Conservation (phyloP, 2,329 filamentous ascomycete genomes). For the Xylaria sp. region DNA sequence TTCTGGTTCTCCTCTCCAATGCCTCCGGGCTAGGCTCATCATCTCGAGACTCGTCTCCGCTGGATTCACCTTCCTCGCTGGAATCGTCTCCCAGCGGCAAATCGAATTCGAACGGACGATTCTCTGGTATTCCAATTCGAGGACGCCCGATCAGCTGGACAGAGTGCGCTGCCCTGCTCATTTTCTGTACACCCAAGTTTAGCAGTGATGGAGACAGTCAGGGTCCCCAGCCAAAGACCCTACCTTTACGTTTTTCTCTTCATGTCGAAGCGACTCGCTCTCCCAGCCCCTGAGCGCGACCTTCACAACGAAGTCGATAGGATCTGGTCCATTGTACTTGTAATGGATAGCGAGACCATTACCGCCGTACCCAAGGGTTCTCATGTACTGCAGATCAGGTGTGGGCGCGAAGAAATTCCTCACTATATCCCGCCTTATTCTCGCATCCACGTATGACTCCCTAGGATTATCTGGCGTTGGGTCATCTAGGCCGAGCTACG, state of each 20-base stretch:
- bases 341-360: constrained; percentile 15
- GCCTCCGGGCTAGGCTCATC: neutral
- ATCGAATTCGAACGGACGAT: neutral
- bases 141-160: constrained; percentile 31
- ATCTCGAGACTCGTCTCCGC: constrained; percentile 34
- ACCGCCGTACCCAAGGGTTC: constrained; percentile 15
- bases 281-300: neutral
- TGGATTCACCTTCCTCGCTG: constrained; percentile 22
- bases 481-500: neutral
- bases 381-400: neutral
- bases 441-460: neutral
- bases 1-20: neutral
- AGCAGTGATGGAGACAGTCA: neutral
- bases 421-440: neutral
- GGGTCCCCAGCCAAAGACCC: neutral
- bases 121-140: constrained; percentile 9
- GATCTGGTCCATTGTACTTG: neutral
- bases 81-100: constrained; percentile 6
- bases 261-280: neutral
- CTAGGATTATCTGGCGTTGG: neutral
- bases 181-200: constrained; percentile 23
- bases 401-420: neutral
- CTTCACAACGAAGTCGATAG: constrained; percentile 23
- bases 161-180: constrained; percentile 37
- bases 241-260: constrained; percentile 12